phyloP scores from a whole-genome alignment of 1,284 basidiomycete species.

The Pseudozyma hubeiensis region DNA sequence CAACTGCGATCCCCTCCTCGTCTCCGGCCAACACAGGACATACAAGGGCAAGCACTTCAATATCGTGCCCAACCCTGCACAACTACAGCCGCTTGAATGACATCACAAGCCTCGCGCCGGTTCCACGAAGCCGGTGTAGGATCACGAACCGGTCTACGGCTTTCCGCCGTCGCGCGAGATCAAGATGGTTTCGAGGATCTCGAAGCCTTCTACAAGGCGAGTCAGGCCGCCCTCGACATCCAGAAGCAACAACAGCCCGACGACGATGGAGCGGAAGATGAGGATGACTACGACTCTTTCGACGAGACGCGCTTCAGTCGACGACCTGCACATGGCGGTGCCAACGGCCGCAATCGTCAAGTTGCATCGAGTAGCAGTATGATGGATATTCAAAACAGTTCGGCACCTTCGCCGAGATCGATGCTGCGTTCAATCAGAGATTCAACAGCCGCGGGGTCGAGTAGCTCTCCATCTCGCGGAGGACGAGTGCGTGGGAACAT shows the following conservation, averaged over 20 bases:
- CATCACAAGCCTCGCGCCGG: constrained; percentile 47
- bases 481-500: constrained; percentile 19
- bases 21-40: neutral
- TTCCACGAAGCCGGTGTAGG: constrained; percentile 65
- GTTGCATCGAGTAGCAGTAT: constrained; percentile 40
- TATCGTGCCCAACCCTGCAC: no score
- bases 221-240: constrained; percentile 64
- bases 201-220: constrained; percentile 64
- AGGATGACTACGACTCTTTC: constrained; percentile 69
- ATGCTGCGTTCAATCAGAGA: constrained; percentile 25
- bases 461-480: constrained; percentile 18
- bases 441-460: constrained; percentile 34
- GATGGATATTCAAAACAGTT: constrained; percentile 56
- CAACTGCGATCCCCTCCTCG: no score
- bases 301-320: constrained; percentile 36
- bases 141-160: constrained; percentile 64
- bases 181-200: constrained; percentile 75
- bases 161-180: constrained; percentile 69
- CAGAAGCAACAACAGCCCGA: constrained; percentile 70
- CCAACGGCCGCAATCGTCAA: constrained; percentile 2
- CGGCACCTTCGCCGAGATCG: constrained; percentile 43
- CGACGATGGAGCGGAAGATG: constrained; percentile 74
- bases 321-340: constrained; percentile 10
- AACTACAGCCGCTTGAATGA: constrained; percentile 4
- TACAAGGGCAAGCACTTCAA: neutral